Evolutionary conservation across 192 early-diverging fungal species (phyloP).

Genomic region (Phycomyces blakesleeanus): DNA sequence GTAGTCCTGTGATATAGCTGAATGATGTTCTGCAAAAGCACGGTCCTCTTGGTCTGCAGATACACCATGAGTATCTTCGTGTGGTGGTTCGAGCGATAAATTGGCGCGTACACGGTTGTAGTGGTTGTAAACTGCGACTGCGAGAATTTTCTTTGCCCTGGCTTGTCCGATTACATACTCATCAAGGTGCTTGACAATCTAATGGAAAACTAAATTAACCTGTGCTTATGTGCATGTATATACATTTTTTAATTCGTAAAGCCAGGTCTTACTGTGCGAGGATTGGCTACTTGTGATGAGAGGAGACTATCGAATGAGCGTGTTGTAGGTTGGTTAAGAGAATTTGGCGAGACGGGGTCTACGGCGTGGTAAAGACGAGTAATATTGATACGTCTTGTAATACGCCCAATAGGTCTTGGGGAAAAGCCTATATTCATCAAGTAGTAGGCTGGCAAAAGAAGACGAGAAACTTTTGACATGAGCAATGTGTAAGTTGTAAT

Average conservation of each 20-base stretch:
- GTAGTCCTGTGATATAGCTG: conserved; percentile 7
- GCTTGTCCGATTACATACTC: conserved; percentile 88
- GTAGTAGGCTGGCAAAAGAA: no score
- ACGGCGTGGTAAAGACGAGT: not conserved
- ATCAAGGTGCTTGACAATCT: conserved; percentile 78
- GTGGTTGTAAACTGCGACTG: conserved; percentile 86
- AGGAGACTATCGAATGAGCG: no score
- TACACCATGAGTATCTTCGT: conserved; percentile 8
- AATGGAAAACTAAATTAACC: not conserved
- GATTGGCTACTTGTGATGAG: conserved; percentile 7
- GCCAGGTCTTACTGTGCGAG: conserved; percentile 12
- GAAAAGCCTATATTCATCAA: not conserved
- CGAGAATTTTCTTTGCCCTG: conserved; percentile 73
- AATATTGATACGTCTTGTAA: not conserved
- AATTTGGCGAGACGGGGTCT: not conserved
- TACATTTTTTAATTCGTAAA: not conserved
- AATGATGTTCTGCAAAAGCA: conserved; percentile 22
- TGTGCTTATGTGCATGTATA: not conserved
- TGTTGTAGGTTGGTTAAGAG: not conserved
- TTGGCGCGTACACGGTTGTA: conserved; percentile 76
- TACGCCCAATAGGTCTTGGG: not conserved
- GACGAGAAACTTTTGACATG: no score
- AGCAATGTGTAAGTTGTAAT: no score
- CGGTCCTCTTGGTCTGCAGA: conserved; percentile 16
- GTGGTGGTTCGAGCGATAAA: conserved; percentile 34